phyloP scores from a whole-genome alignment of 2,329 filamentous ascomycete genomes.

The Pseudogymnoascus sp. region DNA sequence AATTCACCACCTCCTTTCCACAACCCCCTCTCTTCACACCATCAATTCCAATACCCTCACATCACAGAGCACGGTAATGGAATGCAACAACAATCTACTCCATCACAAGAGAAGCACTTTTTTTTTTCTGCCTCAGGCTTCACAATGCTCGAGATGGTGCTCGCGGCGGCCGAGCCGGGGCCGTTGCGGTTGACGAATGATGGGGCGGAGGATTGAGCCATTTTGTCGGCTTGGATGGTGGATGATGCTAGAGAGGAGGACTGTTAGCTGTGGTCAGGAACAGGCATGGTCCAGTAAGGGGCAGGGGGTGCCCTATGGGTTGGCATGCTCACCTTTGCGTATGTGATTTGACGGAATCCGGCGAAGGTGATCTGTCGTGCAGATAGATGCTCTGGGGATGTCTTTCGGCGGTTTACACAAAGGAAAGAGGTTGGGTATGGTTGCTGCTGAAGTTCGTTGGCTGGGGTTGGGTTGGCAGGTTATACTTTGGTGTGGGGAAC shows the following conservation, averaged over 20 bases:
- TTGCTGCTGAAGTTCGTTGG: neutral
- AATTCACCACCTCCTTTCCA: neutral
- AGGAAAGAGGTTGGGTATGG: neutral
- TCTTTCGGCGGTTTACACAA: neutral
- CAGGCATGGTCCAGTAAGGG: neutral
- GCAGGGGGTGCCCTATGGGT: neutral
- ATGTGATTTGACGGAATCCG: neutral
- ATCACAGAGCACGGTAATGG: constrained; percentile 43
- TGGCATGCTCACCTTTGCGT: neutral
- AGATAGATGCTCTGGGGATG: neutral
- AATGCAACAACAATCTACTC: constrained; percentile 47
- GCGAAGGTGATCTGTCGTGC: neutral
- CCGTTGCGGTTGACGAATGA: constrained; percentile 35
- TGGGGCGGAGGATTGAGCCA: constrained; percentile 28
- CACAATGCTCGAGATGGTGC: constrained; percentile 41
- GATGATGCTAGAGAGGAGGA: neutral
- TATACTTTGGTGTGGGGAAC: neutral
- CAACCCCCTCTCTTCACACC: neutral
- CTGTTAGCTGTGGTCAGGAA: neutral
- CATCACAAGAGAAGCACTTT: constrained; percentile 43
- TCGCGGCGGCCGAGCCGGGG: constrained; percentile 40
- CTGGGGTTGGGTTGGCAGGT: neutral
- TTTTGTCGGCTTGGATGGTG: constrained; percentile 8
- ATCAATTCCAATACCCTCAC: constrained; percentile 25
- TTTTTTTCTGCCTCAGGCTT: constrained; percentile 41